Evolutionary conservation across 352 stramenopile species (phyloP).

Genomic region (Pseudoperonospora humuli): DNA sequence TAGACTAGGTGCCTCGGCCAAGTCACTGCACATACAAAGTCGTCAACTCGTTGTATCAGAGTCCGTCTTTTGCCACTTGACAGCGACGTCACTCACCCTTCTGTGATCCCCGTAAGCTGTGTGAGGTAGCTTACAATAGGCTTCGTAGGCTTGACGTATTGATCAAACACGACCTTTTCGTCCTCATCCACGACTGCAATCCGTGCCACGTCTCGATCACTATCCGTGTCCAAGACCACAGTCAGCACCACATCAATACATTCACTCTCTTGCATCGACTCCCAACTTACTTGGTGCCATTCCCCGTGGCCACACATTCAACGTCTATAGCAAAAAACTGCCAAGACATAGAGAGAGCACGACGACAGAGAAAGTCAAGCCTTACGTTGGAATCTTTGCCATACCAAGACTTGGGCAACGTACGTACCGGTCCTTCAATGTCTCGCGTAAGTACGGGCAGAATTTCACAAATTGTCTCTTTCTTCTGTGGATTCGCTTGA

Average conservation of each 20-base stretch:
- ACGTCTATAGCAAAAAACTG: slow-evolving; percentile 91
- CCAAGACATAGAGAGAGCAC: not conserved
- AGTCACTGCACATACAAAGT: slow-evolving; percentile 29
- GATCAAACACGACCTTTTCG: slow-evolving; percentile 80
- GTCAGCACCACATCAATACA: not conserved
- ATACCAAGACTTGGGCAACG: no score
- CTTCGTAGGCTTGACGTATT: slow-evolving; percentile 82
- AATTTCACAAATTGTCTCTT: slow-evolving; percentile 71
- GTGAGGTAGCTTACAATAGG: slow-evolving; percentile 88
- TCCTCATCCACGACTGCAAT: slow-evolving; percentile 87
- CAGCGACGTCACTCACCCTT: slow-evolving; percentile 42
- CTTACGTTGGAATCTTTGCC: no score
- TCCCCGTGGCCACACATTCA: slow-evolving; percentile 88
- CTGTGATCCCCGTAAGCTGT: slow-evolving; percentile 82
- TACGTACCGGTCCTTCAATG: slow-evolving; percentile 62
- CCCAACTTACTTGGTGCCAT: slow-evolving; percentile 50
- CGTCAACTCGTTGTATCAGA: not conserved
- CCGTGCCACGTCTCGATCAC: slow-evolving; percentile 83
- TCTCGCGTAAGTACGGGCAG: slow-evolving; percentile 64
- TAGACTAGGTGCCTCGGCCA: slow-evolving; percentile 59
- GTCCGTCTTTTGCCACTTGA: not conserved
- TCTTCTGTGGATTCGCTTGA: slow-evolving; percentile 57
- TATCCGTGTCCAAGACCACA: slow-evolving; percentile 9
- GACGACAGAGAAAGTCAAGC: not conserved
- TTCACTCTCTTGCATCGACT: not conserved